These are phyloP conservation scores for Sphaerulina musiva DNA, from an alignment of 2,329 filamentous ascomycete species.

Conservation along the genomic window DNA sequence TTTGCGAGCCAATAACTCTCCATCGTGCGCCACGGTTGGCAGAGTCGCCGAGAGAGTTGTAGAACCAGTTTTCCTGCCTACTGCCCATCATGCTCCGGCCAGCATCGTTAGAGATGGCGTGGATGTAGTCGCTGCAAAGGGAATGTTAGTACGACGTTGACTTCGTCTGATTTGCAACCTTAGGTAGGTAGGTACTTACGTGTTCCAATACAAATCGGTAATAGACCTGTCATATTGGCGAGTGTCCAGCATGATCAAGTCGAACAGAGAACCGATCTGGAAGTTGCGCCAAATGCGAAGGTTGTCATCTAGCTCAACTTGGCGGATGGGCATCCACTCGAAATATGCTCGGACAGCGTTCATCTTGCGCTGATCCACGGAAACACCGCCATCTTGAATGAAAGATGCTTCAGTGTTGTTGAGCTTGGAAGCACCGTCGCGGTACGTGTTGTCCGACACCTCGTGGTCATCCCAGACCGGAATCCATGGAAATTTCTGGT, in stretches of 20 bases:
- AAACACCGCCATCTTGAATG: constrained; percentile 50
- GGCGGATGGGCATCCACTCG: constrained; percentile 52
- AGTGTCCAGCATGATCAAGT: constrained; percentile 64
- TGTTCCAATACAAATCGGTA: constrained; percentile 45
- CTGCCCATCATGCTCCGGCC: constrained; percentile 64
- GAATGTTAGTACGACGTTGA: background rate
- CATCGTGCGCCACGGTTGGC: constrained; percentile 61
- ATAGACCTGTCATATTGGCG: constrained; percentile 62
- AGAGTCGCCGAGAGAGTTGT: constrained; percentile 41
- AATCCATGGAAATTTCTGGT: constrained; percentile 56
- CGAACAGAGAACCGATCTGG: constrained; percentile 58
- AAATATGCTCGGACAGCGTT: constrained; percentile 66
- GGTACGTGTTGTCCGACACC: constrained; percentile 59
- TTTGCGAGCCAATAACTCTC: constrained; percentile 64
- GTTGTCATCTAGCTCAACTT: constrained; percentile 63
- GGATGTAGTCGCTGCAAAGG: constrained; percentile 30
- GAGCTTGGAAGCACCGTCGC: constrained; percentile 53
- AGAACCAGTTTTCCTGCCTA: constrained; percentile 70
- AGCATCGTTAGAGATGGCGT: constrained; percentile 59
- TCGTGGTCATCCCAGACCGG: constrained; percentile 20
- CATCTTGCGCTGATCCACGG: constrained; percentile 66
- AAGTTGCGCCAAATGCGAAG: constrained; percentile 63
- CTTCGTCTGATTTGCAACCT: background rate
- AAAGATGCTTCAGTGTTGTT: constrained; percentile 65
- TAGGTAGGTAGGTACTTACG: background rate